Conservation (phyloP, 2,329 filamentous ascomycete genomes). For the Penicillium sumatraense region DNA sequence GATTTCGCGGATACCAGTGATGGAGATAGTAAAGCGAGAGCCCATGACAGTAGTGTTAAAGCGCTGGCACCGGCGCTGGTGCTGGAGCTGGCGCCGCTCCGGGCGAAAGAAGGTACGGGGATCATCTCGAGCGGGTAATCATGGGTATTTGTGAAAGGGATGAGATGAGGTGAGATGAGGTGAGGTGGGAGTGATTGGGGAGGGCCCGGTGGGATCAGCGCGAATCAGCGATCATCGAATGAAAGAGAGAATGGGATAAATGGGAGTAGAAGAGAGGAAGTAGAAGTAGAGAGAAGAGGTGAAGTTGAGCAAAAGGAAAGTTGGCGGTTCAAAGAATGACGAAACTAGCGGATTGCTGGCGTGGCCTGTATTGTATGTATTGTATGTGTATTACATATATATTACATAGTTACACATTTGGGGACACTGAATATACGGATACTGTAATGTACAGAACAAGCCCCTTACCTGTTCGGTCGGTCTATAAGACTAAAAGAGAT, state of each 20-base stretch:
- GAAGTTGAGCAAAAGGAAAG: not conserved
- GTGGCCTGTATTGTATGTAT: slow-evolving; percentile 17
- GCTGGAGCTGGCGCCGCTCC: too few relatives aligned
- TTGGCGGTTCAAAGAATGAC: slow-evolving; percentile 13
- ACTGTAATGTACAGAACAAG: not conserved
- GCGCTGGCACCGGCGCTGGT: slow-evolving; percentile 14
- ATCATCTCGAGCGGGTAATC: slow-evolving; percentile 19
- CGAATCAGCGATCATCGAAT: slow-evolving; percentile 24
- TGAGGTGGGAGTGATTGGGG: too few relatives aligned
- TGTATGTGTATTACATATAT: slow-evolving; percentile 6
- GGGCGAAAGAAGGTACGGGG: slow-evolving; percentile 22
- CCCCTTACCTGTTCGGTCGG: slow-evolving; percentile 14
- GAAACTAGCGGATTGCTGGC: slow-evolving; percentile 18
- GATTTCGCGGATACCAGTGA: slow-evolving; percentile 50
- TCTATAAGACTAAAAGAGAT: slow-evolving; percentile 7
- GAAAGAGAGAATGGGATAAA: not conserved
- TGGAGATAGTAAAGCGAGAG: slow-evolving; percentile 32
- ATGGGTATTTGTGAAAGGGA: not conserved
- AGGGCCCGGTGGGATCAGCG: slow-evolving; percentile 22
- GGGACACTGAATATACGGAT: not conserved
- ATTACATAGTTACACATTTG: not conserved
- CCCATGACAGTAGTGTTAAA: slow-evolving; percentile 27
- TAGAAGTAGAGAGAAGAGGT: slow-evolving; percentile 2
- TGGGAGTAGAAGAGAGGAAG: not conserved
- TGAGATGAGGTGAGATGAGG: slow-evolving; percentile 3